A percentile compares a stretch with the other conserved stretches of the same genome.
Conservation (phyloP, 306 rosid genomes). For the Ormosia emarginata region DNA sequence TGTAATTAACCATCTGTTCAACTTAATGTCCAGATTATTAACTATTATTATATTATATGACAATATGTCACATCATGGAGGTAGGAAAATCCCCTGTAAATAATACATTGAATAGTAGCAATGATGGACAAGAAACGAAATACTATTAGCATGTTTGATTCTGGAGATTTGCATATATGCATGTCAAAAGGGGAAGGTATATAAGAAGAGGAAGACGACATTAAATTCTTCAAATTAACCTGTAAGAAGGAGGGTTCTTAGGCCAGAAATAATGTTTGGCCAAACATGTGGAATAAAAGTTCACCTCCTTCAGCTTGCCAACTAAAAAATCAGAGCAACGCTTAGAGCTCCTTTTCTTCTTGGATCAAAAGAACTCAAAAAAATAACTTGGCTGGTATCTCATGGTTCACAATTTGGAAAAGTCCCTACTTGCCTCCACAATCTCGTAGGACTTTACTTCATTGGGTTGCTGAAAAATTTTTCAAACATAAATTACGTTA, state of each 20-base stretch:
- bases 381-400: slow-evolving; percentile 48
- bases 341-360: slow-evolving; percentile 50
- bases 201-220: background rate
- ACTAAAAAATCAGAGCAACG: slow-evolving; percentile 19
- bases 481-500: too few species aligned
- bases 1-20: too few species aligned
- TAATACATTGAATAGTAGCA: too few species aligned
- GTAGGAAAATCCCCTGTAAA: too few species aligned
- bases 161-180: too few species aligned
- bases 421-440: slow-evolving; percentile 31
- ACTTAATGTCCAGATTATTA: too few species aligned
- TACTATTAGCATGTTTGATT: too few species aligned
- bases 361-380: slow-evolving; percentile 42
- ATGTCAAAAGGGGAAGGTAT: background rate
- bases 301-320: slow-evolving; percentile 49
- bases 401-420: slow-evolving; percentile 59
- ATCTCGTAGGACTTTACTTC: slow-evolving; percentile 19
- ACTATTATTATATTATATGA: too few species aligned
- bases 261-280: slow-evolving; percentile 63
- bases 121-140: too few species aligned
- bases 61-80: too few species aligned
- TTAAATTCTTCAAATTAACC: slow-evolving; percentile 9
- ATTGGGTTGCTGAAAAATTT: slow-evolving; percentile 28
- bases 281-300: slow-evolving; percentile 59
- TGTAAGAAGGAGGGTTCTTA: slow-evolving; percentile 47